These are phyloP conservation scores for Saprolegnia diclina DNA, from an alignment of 352 stramenopile species.

Conservation along the genomic window DNA sequence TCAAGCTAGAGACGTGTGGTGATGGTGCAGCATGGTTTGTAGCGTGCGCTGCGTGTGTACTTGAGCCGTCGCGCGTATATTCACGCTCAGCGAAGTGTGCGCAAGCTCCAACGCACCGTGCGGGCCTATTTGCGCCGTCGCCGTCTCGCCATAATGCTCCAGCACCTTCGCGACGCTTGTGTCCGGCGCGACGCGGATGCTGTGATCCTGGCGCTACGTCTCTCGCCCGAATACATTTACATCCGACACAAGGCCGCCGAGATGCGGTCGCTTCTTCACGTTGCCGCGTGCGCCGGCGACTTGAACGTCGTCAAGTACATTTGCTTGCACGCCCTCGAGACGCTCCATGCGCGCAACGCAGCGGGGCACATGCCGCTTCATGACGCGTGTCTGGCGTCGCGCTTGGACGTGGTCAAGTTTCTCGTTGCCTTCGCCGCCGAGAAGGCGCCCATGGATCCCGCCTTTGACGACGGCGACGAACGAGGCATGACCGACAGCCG, in stretches of 20 bases:
- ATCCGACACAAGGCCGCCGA: slow-evolving; percentile 46
- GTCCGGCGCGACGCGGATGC: slow-evolving; percentile 43
- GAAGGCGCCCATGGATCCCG: background rate
- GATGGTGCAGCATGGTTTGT: background rate
- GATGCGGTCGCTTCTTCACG: slow-evolving; percentile 70
- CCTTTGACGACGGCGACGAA: background rate
- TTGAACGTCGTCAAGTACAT: slow-evolving; percentile 79
- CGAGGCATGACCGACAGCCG: background rate
- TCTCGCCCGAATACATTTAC: slow-evolving; percentile 39
- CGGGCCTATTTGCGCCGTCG: slow-evolving; percentile 39
- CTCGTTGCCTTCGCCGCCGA: slow-evolving; percentile 25
- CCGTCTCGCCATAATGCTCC: background rate
- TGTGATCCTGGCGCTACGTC: slow-evolving; percentile 47
- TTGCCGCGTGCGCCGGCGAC: slow-evolving; percentile 53
- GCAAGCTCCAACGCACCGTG: slow-evolving; percentile 41
- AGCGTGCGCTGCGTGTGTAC: slow-evolving; percentile 13
- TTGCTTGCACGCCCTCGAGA: slow-evolving; percentile 36
- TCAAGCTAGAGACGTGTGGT: background rate
- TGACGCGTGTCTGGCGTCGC: slow-evolving; percentile 50
- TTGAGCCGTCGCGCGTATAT: slow-evolving; percentile 39
- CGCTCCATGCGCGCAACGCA: slow-evolving; percentile 51
- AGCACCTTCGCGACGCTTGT: slow-evolving; percentile 10
- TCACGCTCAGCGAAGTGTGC: slow-evolving; percentile 46
- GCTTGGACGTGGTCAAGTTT: slow-evolving; percentile 72
- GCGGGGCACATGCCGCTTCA: slow-evolving; percentile 59